These are phyloP conservation scores for Eucalyptus pauciflora DNA, from an alignment of 345 rosid genomes.

Conservation along the genomic window DNA sequence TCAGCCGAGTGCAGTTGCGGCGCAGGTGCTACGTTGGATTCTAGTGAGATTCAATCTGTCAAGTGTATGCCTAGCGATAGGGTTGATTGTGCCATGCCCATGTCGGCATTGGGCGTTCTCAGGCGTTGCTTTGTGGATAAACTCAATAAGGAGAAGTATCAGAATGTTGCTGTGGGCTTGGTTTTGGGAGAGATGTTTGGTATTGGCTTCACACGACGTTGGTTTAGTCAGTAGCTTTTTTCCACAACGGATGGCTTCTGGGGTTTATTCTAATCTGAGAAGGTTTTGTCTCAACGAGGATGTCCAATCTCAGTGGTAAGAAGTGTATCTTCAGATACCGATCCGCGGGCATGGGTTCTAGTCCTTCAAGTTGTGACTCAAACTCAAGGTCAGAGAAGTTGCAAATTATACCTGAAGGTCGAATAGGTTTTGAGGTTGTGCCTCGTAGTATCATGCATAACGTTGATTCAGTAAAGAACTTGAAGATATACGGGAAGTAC, in stretches of 20 bases:
- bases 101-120: constrained; percentile 58
- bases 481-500: constrained; percentile 45
- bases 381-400: constrained; percentile 14
- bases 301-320: constrained; percentile 43
- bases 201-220: constrained; percentile 53
- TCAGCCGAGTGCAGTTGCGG: constrained; percentile 59
- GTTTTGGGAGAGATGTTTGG: constrained; percentile 74
- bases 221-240: constrained; percentile 59
- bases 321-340: constrained; percentile 30
- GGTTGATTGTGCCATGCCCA: constrained; percentile 34
- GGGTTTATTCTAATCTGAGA: constrained; percentile 18
- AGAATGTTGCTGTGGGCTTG: constrained; percentile 56
- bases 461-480: constrained; percentile 35
- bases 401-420: background rate
- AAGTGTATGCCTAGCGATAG: background rate
- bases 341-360: constrained; percentile 7
- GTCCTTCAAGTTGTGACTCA: constrained; percentile 9
- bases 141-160: constrained; percentile 54
- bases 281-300: constrained; percentile 35
- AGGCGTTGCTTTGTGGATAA: constrained; percentile 55
- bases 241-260: constrained; percentile 21
- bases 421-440: constrained; percentile 61
- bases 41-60: constrained; percentile 20
- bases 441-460: constrained; percentile 63
- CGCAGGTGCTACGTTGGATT: constrained; percentile 33